Conservation (phyloP, 1,284 basidiomycete genomes). For the Coniferiporia sulphurascens region DNA sequence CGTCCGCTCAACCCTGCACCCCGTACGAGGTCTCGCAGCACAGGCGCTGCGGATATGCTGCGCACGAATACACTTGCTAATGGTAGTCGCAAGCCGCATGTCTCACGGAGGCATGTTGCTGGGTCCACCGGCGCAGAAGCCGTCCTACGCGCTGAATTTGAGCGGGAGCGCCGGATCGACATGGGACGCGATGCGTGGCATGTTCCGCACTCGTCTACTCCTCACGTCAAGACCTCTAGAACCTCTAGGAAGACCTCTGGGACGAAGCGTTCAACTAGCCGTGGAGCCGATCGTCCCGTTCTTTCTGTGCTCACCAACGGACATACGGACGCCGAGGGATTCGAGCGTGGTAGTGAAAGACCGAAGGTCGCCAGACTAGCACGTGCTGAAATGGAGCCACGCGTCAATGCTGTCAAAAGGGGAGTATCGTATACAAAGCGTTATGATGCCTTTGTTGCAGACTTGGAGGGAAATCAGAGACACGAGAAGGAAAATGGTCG, state of each 20-base stretch:
- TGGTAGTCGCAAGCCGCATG: background rate
- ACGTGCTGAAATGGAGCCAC: background rate
- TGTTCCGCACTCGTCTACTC: background rate
- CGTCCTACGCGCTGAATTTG: background rate
- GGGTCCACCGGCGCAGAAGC: conserved; percentile 1
- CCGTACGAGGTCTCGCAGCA: conserved; percentile 3
- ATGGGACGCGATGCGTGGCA: background rate
- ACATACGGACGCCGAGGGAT: background rate
- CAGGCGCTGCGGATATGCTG: background rate
- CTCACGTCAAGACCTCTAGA: background rate
- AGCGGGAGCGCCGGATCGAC: background rate
- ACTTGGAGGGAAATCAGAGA: conserved; percentile 2
- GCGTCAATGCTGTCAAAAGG: background rate
- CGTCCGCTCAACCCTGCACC: conserved; percentile 2
- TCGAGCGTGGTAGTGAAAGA: background rate
- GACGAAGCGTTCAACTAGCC: background rate
- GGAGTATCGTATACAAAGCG: background rate
- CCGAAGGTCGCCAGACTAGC: background rate
- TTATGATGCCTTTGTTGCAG: conserved; percentile 6
- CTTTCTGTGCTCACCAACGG: conserved; percentile 11
- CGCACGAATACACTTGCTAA: background rate
- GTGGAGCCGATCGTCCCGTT: background rate
- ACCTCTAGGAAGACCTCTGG: background rate
- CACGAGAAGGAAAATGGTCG: conserved; percentile 1
- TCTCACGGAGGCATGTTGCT: background rate